Conservation (phyloP, 129 eudicot genomes). For the Saposhnikovia divaricata region DNA sequence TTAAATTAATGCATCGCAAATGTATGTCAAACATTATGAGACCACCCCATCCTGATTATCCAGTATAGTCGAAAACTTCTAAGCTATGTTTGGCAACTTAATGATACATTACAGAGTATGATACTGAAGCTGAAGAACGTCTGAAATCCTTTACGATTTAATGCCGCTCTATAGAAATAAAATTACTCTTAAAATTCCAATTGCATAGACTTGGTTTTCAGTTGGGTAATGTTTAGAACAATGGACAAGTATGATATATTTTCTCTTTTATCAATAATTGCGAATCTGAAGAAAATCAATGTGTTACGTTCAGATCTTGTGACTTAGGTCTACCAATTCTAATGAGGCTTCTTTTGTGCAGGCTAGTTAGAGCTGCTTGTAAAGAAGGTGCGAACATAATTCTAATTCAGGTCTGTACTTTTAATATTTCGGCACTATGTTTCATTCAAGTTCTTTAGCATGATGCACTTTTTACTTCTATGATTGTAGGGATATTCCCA, state of each 20-base stretch:
- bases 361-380: constrained; percentile 94
- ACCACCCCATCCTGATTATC: too few species aligned
- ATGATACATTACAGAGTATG: not conserved
- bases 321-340: constrained; percentile 8
- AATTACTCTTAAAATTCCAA: too few species aligned
- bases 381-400: constrained; percentile 88
- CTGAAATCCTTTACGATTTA: too few species aligned
- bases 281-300: not conserved
- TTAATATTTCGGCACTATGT: not conserved
- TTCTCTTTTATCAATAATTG: not conserved
- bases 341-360: constrained; percentile 29
- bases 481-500: not conserved
- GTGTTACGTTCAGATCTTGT: not conserved
- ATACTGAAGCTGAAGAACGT: not conserved
- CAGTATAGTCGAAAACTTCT: not conserved
- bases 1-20: too few species aligned
- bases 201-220: not conserved
- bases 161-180: too few species aligned
- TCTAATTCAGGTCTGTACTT: constrained; percentile 71
- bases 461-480: not conserved
- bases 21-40: too few species aligned
- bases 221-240: not conserved
- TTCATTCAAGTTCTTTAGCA: not conserved
- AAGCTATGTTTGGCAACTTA: not conserved
- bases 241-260: not conserved